Percentiles rank a stretch among this genome's conserved stretches.
phyloP scores from a whole-genome alignment of 192 early-diverging fungal genomes.

The Phycomyces nitens region DNA sequence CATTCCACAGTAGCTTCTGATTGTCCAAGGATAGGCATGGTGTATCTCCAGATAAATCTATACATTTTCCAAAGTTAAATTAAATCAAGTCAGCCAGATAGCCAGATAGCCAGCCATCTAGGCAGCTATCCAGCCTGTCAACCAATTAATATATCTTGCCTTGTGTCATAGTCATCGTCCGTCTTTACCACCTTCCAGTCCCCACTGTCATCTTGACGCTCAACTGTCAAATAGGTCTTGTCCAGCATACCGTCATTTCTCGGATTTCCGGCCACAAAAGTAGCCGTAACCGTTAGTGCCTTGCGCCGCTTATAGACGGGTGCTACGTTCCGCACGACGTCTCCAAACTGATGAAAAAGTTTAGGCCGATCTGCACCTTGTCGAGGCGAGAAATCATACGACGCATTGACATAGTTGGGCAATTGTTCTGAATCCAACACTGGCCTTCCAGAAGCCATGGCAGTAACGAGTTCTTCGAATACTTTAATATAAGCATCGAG shows the following conservation, averaged over 20 bases:
- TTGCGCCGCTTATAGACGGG: background rate
- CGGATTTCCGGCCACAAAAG: slow-evolving; percentile 35
- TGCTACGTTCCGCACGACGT: slow-evolving; percentile 17
- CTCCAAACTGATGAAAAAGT: slow-evolving; percentile 27
- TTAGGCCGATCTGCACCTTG: slow-evolving; percentile 16
- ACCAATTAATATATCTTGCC: too few relatives aligned
- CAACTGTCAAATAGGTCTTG: slow-evolving; percentile 28
- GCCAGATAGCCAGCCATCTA: too few relatives aligned
- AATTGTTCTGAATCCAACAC: background rate
- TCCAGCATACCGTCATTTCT: slow-evolving; percentile 22
- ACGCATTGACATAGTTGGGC: slow-evolving; percentile 17
- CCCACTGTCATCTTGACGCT: background rate
- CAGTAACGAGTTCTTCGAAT: slow-evolving; percentile 44
- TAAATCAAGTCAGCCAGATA: too few relatives aligned
- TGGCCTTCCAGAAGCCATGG: slow-evolving; percentile 33
- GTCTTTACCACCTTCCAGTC: slow-evolving; percentile 25
- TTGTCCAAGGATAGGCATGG: slow-evolving; percentile 9
- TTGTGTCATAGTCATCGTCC: slow-evolving; percentile 33
- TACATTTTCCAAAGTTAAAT: background rate
- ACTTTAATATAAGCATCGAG: slow-evolving; percentile 48
- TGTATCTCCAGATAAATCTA: slow-evolving; percentile 27
- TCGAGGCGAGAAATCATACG: slow-evolving; percentile 10
- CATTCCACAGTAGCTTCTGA: slow-evolving; percentile 24
- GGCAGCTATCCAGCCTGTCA: too few relatives aligned
- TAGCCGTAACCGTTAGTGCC: background rate